phyloP scores from a whole-genome alignment of 495 filamentous ascomycete genomes.

The Aspergillus bridgeri region DNA sequence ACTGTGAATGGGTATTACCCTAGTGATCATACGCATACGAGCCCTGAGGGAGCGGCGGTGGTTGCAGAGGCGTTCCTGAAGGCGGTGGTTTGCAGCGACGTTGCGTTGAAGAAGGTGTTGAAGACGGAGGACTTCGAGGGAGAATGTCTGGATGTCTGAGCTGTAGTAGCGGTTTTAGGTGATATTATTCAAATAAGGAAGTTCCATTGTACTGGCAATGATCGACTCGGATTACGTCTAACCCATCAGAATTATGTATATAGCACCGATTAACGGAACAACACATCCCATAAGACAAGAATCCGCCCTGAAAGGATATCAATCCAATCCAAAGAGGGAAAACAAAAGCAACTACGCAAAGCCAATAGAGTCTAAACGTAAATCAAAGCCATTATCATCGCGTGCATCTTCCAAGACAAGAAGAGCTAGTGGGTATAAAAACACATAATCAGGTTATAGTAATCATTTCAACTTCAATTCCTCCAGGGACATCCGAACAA shows the following conservation, averaged over 20 bases:
- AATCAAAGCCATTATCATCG: slow-evolving; percentile 5
- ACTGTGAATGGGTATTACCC: slow-evolving; percentile 53
- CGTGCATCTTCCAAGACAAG: neutral
- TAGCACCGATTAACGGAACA: neutral
- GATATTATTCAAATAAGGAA: neutral
- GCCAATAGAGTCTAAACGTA: neutral
- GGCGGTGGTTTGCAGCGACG: slow-evolving; percentile 46
- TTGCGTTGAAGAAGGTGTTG: slow-evolving; percentile 32
- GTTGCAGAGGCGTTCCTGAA: slow-evolving; percentile 62
- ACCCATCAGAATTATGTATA: neutral
- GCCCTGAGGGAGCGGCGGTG: slow-evolving; percentile 52
- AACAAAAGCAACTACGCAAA: neutral
- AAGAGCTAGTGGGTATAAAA: neutral
- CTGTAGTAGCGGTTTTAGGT: neutral
- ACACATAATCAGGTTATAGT: neutral
- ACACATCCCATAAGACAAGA: neutral
- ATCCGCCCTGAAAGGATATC: neutral
- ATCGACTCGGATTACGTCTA: neutral
- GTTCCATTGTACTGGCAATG: neutral
- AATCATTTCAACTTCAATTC: slow-evolving; percentile 11
- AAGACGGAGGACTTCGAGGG: slow-evolving; percentile 30
- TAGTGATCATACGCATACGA: slow-evolving; percentile 65
- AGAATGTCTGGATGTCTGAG: slow-evolving; percentile 22
- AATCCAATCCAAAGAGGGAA: neutral
- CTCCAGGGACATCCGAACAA: slow-evolving; percentile 45